Evolutionary conservation across 495 filamentous ascomycete species (phyloP).

Genomic region (Neurospora cerealis): DNA sequence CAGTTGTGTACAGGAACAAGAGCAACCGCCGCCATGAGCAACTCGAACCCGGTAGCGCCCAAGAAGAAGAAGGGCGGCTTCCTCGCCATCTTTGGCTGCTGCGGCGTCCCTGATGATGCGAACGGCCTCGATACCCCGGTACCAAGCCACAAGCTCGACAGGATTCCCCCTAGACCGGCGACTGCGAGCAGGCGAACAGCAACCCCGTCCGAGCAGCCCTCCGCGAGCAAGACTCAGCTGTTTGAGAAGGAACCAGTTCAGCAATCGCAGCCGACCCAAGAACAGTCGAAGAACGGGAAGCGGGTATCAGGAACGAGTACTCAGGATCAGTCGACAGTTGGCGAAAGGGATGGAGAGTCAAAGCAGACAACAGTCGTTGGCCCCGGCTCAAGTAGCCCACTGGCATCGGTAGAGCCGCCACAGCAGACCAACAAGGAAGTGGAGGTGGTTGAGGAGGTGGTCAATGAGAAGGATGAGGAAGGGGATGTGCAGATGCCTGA

Average conservation of each 20-base stretch:
- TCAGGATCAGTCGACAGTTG: conserved; percentile 33
- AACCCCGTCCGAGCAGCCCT: conserved; percentile 44
- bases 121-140: conserved; percentile 50
- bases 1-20: conserved; percentile 35
- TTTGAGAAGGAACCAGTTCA: conserved; percentile 34
- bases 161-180: conserved; percentile 39
- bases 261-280: conserved; percentile 19
- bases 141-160: conserved; percentile 56
- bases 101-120: conserved; percentile 55
- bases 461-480: conserved; percentile 35
- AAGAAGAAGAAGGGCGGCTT: conserved; percentile 57
- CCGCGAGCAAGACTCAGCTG: conserved; percentile 37
- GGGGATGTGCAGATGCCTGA: conserved; percentile 57
- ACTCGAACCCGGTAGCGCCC: conserved; percentile 37
- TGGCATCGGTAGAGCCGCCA: conserved; percentile 36
- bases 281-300: conserved; percentile 27
- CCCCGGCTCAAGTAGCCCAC: conserved; percentile 25
- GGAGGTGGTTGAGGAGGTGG: conserved; percentile 18
- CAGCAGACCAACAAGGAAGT: conserved; percentile 12
- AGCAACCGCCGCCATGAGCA: conserved; percentile 35
- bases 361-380: conserved; percentile 35
- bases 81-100: conserved; percentile 71
- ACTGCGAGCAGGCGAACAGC: conserved; percentile 46
- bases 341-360: conserved; percentile 35
- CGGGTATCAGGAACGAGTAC: conserved; percentile 32